A percentile compares a stretch with the other conserved stretches of the same genome.
These are phyloP conservation scores for Trapa incisa DNA, from an alignment of 345 rosid species.

Conservation along the genomic window DNA sequence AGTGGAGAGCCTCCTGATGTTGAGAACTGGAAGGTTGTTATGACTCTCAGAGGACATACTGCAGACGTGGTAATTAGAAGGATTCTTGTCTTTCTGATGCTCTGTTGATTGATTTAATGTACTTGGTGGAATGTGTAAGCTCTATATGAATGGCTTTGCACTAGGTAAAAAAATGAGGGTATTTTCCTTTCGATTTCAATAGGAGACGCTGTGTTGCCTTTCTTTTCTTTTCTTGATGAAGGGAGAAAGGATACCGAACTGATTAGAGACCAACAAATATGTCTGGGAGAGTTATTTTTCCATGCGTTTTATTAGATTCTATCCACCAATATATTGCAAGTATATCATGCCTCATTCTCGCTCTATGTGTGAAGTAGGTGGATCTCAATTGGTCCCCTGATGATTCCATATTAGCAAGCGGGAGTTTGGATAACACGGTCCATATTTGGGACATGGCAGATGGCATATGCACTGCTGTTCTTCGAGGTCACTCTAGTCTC, in stretches of 20 bases:
- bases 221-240: neutral
- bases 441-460: constrained; percentile 92
- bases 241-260: neutral
- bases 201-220: neutral
- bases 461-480: constrained; percentile 94
- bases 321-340: constrained; percentile 5
- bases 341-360: constrained; percentile 29
- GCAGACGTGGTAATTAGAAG: constrained; percentile 89
- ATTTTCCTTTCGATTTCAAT: neutral
- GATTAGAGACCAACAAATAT: neutral
- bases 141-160: neutral
- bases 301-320: neutral
- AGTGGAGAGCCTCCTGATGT: constrained; percentile 97
- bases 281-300: neutral
- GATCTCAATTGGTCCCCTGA: constrained; percentile 99
- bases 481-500: constrained; percentile 91
- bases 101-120: neutral
- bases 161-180: neutral
- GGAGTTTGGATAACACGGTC: constrained; percentile 92
- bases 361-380: constrained; percentile 85
- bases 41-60: constrained; percentile 95
- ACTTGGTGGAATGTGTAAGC: neutral
- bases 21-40: constrained; percentile 96
- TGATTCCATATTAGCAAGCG: constrained; percentile 90
- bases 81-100: constrained; percentile 1